phyloP scores from a whole-genome alignment of 768 basidiomycete species.

The Gautieria morchelliformis region DNA sequence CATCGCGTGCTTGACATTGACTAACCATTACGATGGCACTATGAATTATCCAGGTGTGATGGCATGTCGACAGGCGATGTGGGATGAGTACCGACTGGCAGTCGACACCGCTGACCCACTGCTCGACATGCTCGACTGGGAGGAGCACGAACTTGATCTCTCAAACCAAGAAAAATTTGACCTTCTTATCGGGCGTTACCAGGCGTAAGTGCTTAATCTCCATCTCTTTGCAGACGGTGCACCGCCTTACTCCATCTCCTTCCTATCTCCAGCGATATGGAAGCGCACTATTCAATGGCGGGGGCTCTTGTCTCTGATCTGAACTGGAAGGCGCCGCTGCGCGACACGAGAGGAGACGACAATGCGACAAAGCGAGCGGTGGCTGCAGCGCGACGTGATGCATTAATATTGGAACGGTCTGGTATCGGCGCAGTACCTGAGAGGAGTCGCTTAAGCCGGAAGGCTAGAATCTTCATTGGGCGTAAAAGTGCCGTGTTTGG shows the following conservation, averaged over 20 bases:
- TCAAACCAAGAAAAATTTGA: background rate
- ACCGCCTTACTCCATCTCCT: background rate
- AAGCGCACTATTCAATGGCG: background rate
- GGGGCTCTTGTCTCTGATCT: background rate
- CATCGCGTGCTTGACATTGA: background rate
- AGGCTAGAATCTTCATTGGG: background rate
- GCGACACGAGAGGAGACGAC: background rate
- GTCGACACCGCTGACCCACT: background rate
- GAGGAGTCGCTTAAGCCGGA: background rate
- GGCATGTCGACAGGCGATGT: conserved; percentile 67
- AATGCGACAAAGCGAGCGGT: background rate
- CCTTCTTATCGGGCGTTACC: background rate
- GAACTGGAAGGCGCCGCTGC: background rate
- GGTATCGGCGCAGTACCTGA: background rate
- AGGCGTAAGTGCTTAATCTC: background rate
- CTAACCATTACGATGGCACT: background rate
- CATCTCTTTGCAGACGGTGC: background rate
- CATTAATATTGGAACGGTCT: background rate
- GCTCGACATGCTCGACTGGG: background rate
- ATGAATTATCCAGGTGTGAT: conserved; percentile 28
- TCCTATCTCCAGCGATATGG: background rate
- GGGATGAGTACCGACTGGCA: conserved; percentile 39
- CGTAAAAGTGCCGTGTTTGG: background rate
- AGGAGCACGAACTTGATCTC: background rate
- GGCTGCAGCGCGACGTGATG: background rate